Base-by-base conservation (phyloP, 2,329 filamentous ascomycete species). In the Aspergillus thermomutatus region DNA sequence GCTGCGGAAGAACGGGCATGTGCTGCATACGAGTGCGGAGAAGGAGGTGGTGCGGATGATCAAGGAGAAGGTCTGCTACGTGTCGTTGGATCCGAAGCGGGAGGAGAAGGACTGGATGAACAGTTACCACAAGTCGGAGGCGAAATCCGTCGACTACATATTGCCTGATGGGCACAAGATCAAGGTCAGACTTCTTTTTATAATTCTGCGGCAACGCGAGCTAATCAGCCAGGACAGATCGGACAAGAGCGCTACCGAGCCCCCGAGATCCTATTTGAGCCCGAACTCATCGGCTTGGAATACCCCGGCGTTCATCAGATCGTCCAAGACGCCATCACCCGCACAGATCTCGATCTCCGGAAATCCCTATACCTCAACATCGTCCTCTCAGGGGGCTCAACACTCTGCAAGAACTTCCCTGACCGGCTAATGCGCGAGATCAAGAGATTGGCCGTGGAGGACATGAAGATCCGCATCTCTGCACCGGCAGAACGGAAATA, bases 391-490 rank as follows among this genome's bases (percentile, higher is more conserved):
- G 94, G 94, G 60, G 94, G 94, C 53, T 96, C 92, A 69, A 99
- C 94, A 26, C 81, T 99, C 71, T 97, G 92, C 66, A 97, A 94
- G 79, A 94, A 94, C 47, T 99, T 99, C 72, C 93, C 93, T 55
- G 94, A 97, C 76, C 85, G 94, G 52, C 79, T 99, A 66, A 81
- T 99, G 71, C 87, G 90, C 65, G 94, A 99, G 78, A 89, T 97
- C 64, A 94, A 97, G 78, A 84, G 88, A 72, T 80, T 97, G 68
- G 94, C 94, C 10, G 92, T 97, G 66, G 97, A 97, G 82, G 94
- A 99, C 74, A 99, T 97, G 93, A 87, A 92, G 69, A 97, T 99
- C 80, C 96, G 97, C 82, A 99, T 99, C 72, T 96, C 96, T 79
- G 94, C 94, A 53, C 94, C 94, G 54, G 93, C 94, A 5, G 94